Conservation (phyloP, 148 eudicot species). For the Rhododendron vialii region DNA sequence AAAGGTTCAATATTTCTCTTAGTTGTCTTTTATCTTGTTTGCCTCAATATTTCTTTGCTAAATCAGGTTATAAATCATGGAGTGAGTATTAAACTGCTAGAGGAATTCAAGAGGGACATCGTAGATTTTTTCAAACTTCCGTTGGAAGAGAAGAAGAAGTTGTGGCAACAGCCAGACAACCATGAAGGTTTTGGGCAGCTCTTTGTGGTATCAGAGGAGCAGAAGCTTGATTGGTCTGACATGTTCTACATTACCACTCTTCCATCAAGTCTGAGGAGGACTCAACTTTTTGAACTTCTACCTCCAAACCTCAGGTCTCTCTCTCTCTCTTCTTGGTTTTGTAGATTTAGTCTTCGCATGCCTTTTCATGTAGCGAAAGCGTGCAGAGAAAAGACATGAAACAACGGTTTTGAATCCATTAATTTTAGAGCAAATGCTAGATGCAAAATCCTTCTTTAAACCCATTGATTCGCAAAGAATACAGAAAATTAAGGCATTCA, state of each 20-base stretch:
- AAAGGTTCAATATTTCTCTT: too few relatives aligned
- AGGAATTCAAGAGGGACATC: constrained; percentile 35
- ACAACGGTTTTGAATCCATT: not conserved
- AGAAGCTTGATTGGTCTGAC: constrained; percentile 63
- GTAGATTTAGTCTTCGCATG: not conserved
- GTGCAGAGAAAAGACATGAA: not conserved
- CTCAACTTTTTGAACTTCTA: constrained; percentile 31
- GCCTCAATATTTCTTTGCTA: not conserved
- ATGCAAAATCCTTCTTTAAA: not conserved
- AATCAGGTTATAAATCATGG: constrained; percentile 61
- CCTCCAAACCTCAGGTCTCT: constrained; percentile 37
- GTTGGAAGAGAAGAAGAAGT: constrained; percentile 36
- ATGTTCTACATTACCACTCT: constrained; percentile 48
- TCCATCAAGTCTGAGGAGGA: constrained; percentile 28
- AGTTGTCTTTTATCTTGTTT: not conserved
- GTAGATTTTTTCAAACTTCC: constrained; percentile 32
- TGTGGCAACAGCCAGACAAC: constrained; percentile 41
- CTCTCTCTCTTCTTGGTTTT: not conserved
- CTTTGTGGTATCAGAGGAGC: constrained; percentile 48
- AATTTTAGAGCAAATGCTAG: not conserved
- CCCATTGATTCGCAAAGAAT: not conserved
- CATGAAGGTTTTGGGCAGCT: constrained; percentile 59
- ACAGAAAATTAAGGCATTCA: not conserved
- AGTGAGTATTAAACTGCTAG: constrained; percentile 28
- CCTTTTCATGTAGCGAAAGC: not conserved